Conservation (phyloP, 768 basidiomycete genomes). For the Rhodotorula babjevae region DNA sequence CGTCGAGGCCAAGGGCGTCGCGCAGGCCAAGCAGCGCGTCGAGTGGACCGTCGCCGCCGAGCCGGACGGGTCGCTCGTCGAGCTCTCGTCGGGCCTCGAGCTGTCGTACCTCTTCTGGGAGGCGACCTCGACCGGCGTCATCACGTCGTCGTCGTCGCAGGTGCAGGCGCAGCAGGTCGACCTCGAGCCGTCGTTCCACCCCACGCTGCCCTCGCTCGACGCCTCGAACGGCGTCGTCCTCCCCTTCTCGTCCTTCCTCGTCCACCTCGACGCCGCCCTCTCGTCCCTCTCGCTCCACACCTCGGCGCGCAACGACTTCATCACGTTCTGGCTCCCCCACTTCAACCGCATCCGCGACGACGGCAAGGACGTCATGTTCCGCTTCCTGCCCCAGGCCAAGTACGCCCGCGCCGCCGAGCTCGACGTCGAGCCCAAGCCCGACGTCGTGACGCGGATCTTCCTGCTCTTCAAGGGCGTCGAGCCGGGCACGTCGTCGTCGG, state of each 20-base stretch:
- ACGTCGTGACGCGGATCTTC: constrained; percentile 45
- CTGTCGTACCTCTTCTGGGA: constrained; percentile 51
- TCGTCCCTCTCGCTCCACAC: constrained; percentile 49
- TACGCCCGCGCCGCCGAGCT: constrained; percentile 52
- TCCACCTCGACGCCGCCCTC: constrained; percentile 49
- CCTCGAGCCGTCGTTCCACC: constrained; percentile 10
- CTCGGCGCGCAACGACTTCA: constrained; percentile 53
- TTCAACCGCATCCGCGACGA: constrained; percentile 44
- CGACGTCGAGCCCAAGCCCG: constrained; percentile 50
- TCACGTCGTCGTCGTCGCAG: too few relatives aligned
- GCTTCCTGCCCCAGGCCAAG: constrained; percentile 52
- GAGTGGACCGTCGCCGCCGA: constrained; percentile 47
- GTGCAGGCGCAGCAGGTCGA: too few relatives aligned
- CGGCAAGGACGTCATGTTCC: constrained; percentile 51
- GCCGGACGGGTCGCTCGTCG: constrained; percentile 46
- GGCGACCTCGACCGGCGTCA: constrained; percentile 24
- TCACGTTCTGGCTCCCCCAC: constrained; percentile 55
- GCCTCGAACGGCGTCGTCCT: constrained; percentile 46
- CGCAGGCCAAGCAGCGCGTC: background rate
- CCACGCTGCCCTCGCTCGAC: constrained; percentile 4
- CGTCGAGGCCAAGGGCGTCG: background rate
- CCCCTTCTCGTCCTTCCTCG: constrained; percentile 43
- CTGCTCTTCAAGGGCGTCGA: constrained; percentile 16
- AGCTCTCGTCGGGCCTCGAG: constrained; percentile 44
- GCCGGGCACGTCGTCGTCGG: background rate